Evolutionary conservation across 2,329 filamentous ascomycete genomes (phyloP), one percentile per base, ranked within the genome.

Genomic region (Monosporascus sp.): DNA sequence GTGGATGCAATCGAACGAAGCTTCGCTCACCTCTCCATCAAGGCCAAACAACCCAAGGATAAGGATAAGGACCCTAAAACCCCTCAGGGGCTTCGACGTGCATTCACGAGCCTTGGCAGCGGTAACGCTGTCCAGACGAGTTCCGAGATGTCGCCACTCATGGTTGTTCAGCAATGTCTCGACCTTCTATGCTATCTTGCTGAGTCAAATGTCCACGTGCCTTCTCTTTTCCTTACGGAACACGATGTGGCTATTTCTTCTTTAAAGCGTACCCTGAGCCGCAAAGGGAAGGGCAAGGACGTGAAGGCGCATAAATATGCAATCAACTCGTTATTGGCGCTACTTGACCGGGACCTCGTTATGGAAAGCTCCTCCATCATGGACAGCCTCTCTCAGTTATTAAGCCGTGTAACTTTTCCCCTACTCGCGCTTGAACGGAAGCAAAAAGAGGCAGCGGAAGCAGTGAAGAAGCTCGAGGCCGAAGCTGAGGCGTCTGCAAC

Each of bases 321-420:
- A 9, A 82, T 99, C 68, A 99, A 99, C 69, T 91, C 92, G 16
- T 76, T 99, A 31, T 79, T 99, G 47, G 87, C 85, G 56, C 80
- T 99, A 5, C 80, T 99, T 22, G 94, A 97, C 67, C 88, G 94
- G n/a, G 90, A 91, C 59, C 78, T 97, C 56, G 92, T 99, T 59
- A 96, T 96, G 74, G 94, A 99, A 72, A 99, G 91, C 72, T 92
- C 93, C n/a, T 81, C 86, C 7, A 93, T 96, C 53, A 97, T 99
- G 92, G 93, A 96, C 63, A 87, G 91, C 58, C 80, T 99, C 26
- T 94, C 94, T 2, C 86, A 87, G 59, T 76, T 99, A 31, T 80
- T 99, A 26, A 93, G 91, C 69, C 87, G 88, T 59, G 91, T 97
- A 52, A 99, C 94, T 0, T 80, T 88, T 53, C 94, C 94, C 11